Evolutionary conservation across 2,329 filamentous ascomycete species (phyloP).

Genomic region (Botrytis paeoniae): DNA sequence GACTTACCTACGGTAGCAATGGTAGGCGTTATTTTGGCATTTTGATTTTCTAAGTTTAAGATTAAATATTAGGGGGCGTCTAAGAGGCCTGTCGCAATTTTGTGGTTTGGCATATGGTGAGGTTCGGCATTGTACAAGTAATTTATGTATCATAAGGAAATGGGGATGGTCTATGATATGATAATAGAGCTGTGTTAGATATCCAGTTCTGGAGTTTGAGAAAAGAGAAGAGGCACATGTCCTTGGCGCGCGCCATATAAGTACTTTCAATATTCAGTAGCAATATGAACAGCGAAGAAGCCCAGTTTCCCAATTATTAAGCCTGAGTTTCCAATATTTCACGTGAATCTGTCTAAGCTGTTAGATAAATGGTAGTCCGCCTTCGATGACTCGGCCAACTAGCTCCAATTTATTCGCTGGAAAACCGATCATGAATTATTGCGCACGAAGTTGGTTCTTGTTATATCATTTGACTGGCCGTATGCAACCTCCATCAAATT

Average conservation of each 20-base stretch:
- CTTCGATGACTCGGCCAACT: neutral
- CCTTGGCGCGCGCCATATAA: neutral
- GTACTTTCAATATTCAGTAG: neutral
- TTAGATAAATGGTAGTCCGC: neutral
- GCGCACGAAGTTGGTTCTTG: neutral
- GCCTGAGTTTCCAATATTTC: neutral
- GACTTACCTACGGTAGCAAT: neutral
- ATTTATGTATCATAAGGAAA: constrained; percentile 4
- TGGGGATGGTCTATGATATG: neutral
- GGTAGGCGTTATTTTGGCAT: neutral
- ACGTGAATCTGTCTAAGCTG: neutral
- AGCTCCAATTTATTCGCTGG: neutral
- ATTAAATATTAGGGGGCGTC: neutral
- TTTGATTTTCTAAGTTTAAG: neutral
- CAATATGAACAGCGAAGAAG: neutral
- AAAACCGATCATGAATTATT: neutral
- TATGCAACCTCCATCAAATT: neutral
- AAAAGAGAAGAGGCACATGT: neutral
- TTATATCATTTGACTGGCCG: neutral
- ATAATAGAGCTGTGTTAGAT: constrained; percentile 11
- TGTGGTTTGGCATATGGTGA: neutral
- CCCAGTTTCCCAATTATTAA: neutral
- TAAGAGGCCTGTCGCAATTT: neutral
- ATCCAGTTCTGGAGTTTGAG: constrained; percentile 4
- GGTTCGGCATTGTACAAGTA: constrained; percentile 1